Evolutionary conservation across 192 early-diverging fungal genomes (phyloP), one percentile per base, ranked within the genome.

Genomic region (Coemansia sp.): DNA sequence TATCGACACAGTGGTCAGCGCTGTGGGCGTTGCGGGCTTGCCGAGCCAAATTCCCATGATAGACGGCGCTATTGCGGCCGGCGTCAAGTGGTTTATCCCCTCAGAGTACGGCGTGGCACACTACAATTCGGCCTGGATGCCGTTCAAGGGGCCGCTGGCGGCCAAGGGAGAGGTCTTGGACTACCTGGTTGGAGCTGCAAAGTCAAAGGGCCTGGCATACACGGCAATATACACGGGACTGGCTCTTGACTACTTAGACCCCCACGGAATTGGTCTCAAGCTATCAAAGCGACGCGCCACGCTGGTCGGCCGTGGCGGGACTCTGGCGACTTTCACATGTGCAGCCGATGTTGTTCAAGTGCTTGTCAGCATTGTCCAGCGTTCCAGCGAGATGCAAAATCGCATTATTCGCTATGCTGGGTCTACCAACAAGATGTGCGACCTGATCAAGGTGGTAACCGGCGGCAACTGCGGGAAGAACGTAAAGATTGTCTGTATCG

Each of bases 51-150:
- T 76, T 4, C 41, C 64, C 3, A 82, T 82, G 79, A 65, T 76
- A 27, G 79, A 82, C 62, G 79, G 74, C 1, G 79, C 74, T 2
- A 22, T 82, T 2, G 64, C 46, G 2, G 74, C 79, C 0, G 75
- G 74, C 13, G 79, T 74, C 51, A 66, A 62, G 71, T 82, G 79
- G 79, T 82, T 82, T 44, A 66, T 82, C 10, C 79, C 79, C n/a
- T 76, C 79, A 12, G 79, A 76, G 74, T 82, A 65, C 46, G 79
- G 74, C 45, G 74, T 82, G 2, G 61, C 68, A 7, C 61, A 70
- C 34, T 82, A 76, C 36, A 8, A 39, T 10, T 82, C 79, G 1
- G 22, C 9, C 41, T 70, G 70, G 67, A 59, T 82, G 74, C 79
- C 79, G 9, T 69, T 82, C 62, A 41, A 68, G 39, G 55, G 79